Evolutionary conservation across 768 basidiomycete species (phyloP).

Genomic region (Mycena pura): DNA sequence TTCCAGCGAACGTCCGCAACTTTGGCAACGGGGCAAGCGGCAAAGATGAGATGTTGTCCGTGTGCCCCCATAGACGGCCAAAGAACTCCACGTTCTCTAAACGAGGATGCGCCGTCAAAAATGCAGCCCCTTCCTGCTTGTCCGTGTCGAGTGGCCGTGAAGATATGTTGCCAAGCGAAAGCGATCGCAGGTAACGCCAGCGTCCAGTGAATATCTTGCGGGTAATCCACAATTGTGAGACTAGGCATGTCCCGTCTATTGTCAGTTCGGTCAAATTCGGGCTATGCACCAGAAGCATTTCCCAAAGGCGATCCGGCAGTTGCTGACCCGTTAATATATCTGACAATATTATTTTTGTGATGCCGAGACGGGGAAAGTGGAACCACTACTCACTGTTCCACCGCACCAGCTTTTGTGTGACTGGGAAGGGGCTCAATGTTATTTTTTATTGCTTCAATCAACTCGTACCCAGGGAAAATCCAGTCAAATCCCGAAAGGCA

Average conservation of each 20-base stretch:
- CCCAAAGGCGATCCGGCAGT: conserved; percentile 27
- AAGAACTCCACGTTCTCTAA: conserved; percentile 16
- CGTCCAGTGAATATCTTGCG: conserved; percentile 19
- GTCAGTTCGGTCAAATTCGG: conserved; percentile 23
- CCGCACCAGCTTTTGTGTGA: conserved; percentile 12
- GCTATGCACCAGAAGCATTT: conserved; percentile 26
- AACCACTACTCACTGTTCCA: not conserved
- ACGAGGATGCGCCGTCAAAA: conserved; percentile 24
- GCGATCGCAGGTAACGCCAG: conserved; percentile 21
- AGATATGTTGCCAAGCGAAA: conserved; percentile 24
- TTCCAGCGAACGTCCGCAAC: conserved; percentile 19
- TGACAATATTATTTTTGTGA: not conserved
- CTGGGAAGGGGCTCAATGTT: not conserved
- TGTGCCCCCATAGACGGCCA: conserved; percentile 11
- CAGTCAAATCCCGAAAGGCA: conserved; percentile 21
- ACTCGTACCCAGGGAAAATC: conserved; percentile 25
- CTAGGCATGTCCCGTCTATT: conserved; percentile 27
- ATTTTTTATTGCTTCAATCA: too few species aligned
- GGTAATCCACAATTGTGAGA: conserved; percentile 22
- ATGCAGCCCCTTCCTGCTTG: conserved; percentile 1
- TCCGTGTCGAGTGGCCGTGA: conserved; percentile 1
- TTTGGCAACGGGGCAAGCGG: conserved; percentile 19
- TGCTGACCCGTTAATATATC: conserved; percentile 14
- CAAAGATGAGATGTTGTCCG: conserved; percentile 13
- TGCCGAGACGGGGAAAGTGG: not conserved